phyloP scores from a whole-genome alignment of 306 rosid genomes.

The Castanospermum australe region DNA sequence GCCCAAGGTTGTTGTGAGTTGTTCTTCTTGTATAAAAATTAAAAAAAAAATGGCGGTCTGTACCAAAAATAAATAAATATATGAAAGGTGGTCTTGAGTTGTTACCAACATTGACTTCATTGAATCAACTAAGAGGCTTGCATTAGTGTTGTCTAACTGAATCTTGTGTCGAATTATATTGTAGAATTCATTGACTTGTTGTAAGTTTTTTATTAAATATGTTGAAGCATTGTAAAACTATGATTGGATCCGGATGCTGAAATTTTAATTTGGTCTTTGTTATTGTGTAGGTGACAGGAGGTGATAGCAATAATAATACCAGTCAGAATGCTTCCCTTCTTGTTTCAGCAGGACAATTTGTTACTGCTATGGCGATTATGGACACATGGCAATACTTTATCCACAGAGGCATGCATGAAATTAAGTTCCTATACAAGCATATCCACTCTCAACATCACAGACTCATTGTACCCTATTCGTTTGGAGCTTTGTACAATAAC shows the following conservation, averaged over 20 bases:
- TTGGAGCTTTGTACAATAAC: conserved; percentile 93
- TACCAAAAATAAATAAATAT: too few species aligned
- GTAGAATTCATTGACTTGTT: neutral
- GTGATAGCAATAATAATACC: conserved; percentile 37
- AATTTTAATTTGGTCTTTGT: conserved; percentile 25
- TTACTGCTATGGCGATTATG: conserved; percentile 81
- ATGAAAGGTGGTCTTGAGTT: neutral
- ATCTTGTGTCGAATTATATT: neutral
- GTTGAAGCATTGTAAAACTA: neutral
- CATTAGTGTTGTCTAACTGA: neutral
- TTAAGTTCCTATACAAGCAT: conserved; percentile 90
- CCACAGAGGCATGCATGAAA: conserved; percentile 97
- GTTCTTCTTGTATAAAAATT: neutral
- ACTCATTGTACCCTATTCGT: conserved; percentile 86
- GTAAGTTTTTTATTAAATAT: neutral
- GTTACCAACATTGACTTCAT: neutral
- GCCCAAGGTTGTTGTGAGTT: neutral
- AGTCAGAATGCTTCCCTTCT: conserved; percentile 49
- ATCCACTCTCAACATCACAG: conserved; percentile 93
- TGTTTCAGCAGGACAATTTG: conserved; percentile 62
- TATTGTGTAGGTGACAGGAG: conserved; percentile 63
- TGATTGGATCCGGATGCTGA: conserved; percentile 10
- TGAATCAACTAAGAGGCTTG: conserved; percentile 1
- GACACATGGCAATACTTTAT: conserved; percentile 98
- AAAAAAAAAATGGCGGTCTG: too few species aligned